Base-by-base conservation (phyloP, 2,329 filamentous ascomycete species). In the Penicillium sp. region DNA sequence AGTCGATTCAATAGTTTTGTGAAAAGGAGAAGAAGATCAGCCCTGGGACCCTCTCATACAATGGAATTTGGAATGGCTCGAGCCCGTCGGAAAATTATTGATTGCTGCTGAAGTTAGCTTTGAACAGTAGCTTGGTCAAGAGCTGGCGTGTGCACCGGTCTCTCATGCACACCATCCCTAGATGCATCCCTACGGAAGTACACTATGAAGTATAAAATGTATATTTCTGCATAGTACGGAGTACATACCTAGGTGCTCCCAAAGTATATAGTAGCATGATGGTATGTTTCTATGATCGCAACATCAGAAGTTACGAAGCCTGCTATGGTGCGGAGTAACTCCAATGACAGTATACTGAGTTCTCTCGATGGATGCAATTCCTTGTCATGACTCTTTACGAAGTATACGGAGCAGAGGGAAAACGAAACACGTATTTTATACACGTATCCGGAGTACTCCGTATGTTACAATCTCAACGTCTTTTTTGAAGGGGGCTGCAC, bases 1-100 rank as follows among this genome's bases (percentile, higher is more conserved):
- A 52, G 28, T 35, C 54, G 42, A 52, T 33, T 52, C 54, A 30
- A 56, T 52, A 56, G 48, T 50, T 45, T 51, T 33, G 28, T 5
- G 28, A 33, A 33, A 33, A 33, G 12, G 30, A 35, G 28, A 9
- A 33, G 30, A 35, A 35, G 30, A 35, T 35, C 30, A 35, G 28
- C 28, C 28, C 28, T 3, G 12, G 28, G 28, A 30, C 38, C 30
- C 24, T 18, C 42, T 24, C 21, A 33, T 35, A 49, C 47, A 49
- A 21, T 26, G 20, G 35, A 28, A n/a, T n/a, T 35, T 35, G 26
- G 26, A 28, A 28, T 28, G 5, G 30, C 30, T 35, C 30, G 28
- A 33, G 28, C 28, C 28, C 28, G 28, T 33, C 28, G 30, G 30
- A 35, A 35, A 35, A 35, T 35, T 35, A 35, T 35, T 35, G 30